Base-by-base conservation (phyloP, 202 grass and related monocot species). In the Dendrocalamus latiflorus region DNA sequence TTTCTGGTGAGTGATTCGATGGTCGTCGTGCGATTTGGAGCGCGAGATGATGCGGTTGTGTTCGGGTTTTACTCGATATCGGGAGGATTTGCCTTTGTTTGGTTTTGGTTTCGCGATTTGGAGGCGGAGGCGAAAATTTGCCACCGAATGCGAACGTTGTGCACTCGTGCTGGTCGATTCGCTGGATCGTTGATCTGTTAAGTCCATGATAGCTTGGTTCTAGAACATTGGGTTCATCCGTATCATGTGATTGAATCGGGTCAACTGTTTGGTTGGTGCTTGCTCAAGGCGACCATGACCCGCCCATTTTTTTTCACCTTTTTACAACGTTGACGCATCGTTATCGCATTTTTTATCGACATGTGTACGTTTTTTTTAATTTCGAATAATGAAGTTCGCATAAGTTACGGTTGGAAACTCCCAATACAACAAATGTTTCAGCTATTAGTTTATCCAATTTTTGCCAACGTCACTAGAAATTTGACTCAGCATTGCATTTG, bases 181-280 rank as follows among this genome's bases (percentile, higher is more conserved):
- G 26, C 4, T 73, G 13, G 5, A 70, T 58, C 58, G 5, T 20
- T 28, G 58, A 3, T 16, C 44, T 1, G 17, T 36, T 20, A 21
- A 69, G 20, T 49, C 14, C 48, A 45, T 24, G 36, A 28, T 45
- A 13, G 41, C 17, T 66, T 53, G 18, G 22, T 33, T 53, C 18
- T 16, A 77, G 70, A 81, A 37, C 12, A 24, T 21, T 20, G 50
- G 51, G 7, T 39, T 80, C 86, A 70, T 63, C 53, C n/a, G 51
- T 37, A 28, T 22, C n/a, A 68, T 74, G 74, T 48, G 68, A 74
- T 54, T 26, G 66, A 74, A 72, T 74, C 34, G 34, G 68, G 83
- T 86, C 88, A 83, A 90, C 79, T 59, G 43, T 47, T 62, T 68
- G n/a, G n/a, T n/a, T n/a, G n/a, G n/a, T n/a, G n/a, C n/a, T n/a